Percentiles rank a stretch among this genome's conserved stretches.
phyloP scores from a whole-genome alignment of 768 basidiomycete genomes.

The Kondoa malvinella region DNA sequence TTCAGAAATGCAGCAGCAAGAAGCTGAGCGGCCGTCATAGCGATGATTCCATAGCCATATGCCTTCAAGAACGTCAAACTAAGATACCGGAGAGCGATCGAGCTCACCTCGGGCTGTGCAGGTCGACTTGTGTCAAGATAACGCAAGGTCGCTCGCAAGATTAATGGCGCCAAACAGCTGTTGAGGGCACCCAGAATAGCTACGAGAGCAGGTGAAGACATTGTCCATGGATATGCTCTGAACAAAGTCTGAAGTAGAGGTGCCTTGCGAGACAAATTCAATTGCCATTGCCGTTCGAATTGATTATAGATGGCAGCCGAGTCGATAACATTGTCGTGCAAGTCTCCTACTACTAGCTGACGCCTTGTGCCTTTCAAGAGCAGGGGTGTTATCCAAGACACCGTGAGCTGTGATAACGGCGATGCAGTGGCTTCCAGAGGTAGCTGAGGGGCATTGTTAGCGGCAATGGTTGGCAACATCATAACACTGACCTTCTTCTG shows the following conservation, averaged over 20 bases:
- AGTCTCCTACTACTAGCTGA: background rate
- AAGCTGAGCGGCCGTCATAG: background rate
- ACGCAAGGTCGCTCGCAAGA: background rate
- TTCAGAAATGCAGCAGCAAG: background rate
- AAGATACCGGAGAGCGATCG: too few relatives aligned
- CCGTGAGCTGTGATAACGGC: background rate
- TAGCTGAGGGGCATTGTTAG: background rate
- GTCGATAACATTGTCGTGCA: background rate
- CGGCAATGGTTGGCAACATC: background rate
- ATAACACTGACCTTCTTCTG: background rate
- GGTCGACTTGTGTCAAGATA: background rate
- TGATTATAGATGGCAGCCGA: background rate
- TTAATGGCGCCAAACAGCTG: background rate
- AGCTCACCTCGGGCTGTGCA: too few relatives aligned
- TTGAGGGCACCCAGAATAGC: background rate
- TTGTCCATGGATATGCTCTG: background rate
- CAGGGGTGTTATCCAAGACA: background rate
- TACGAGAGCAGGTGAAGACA: background rate
- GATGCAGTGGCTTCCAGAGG: background rate
- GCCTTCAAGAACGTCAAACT: too few relatives aligned
- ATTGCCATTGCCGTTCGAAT: background rate
- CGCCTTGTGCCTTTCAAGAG: background rate
- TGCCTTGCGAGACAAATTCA: background rate
- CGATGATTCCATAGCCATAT: background rate
- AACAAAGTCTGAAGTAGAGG: background rate